Conservation (phyloP, 2,329 filamentous ascomycete species). For the Pseudocercospora vitis region DNA sequence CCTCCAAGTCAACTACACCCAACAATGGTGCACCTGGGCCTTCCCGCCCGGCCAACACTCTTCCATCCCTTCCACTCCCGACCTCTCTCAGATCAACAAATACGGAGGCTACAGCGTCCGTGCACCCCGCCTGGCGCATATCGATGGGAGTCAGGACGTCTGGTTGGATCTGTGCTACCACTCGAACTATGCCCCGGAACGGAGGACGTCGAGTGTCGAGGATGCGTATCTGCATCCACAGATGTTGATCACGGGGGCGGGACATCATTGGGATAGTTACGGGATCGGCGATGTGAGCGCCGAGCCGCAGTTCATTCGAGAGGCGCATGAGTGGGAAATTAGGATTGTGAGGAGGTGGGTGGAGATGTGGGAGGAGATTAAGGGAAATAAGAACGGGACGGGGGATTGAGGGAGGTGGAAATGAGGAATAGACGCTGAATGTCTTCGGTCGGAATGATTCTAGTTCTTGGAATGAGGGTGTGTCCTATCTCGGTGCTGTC, state of each 20-base stretch:
- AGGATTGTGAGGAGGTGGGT: constrained; percentile 68
- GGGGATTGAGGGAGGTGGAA: background rate
- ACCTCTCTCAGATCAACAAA: constrained; percentile 45
- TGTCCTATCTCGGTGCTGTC: no score
- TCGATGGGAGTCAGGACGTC: constrained; percentile 55
- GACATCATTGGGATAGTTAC: constrained; percentile 46
- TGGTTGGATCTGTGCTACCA: constrained; percentile 57
- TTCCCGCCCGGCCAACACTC: constrained; percentile 52
- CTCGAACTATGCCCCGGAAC: constrained; percentile 42
- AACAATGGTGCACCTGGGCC: constrained; percentile 58
- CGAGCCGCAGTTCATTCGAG: constrained; percentile 55
- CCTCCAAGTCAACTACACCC: constrained; percentile 52
- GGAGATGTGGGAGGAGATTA: constrained; percentile 31
- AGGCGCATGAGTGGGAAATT: constrained; percentile 61
- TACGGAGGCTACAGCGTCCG: constrained; percentile 52
- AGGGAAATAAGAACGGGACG: constrained; percentile 3
- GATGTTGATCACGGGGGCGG: constrained; percentile 52
- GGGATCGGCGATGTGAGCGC: constrained; percentile 59
- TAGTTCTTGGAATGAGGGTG: no score
- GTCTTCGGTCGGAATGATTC: no score
- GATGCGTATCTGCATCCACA: constrained; percentile 49
- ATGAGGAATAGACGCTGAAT: no score
- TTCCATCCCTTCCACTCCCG: constrained; percentile 46
- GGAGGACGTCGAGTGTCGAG: constrained; percentile 19
- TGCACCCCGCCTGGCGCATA: constrained; percentile 52